Conservation (phyloP, 441 rosid species). For the Brassica balearica region DNA sequence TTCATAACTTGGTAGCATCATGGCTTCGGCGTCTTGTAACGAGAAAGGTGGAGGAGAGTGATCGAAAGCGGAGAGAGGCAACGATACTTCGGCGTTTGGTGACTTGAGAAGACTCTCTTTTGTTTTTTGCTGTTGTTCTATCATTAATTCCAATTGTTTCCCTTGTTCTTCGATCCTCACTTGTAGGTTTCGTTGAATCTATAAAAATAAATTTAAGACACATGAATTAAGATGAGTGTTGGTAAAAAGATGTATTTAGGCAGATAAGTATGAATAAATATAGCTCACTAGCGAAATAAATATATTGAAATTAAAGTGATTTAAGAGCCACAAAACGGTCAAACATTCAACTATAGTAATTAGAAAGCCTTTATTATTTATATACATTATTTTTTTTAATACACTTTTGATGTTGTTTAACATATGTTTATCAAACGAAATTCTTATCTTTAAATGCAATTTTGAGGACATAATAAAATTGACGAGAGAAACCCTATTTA, state of each 20-base stretch:
- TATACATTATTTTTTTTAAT: too few species aligned
- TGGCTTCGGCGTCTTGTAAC: constrained; percentile 54
- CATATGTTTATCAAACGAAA: background rate
- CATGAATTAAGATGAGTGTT: constrained; percentile 9
- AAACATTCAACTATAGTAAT: background rate
- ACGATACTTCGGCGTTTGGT: constrained; percentile 40
- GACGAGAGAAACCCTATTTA: background rate
- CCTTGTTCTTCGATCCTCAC: constrained; percentile 88
- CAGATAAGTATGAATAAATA: background rate
- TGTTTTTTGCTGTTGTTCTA: constrained; percentile 75
- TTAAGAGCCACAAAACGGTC: background rate
- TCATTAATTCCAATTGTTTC: constrained; percentile 72
- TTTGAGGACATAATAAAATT: background rate
- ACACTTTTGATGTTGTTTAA: background rate
- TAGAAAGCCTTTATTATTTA: too few species aligned
- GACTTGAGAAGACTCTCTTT: constrained; percentile 47
- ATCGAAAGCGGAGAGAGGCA: constrained; percentile 34
- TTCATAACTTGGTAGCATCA: constrained; percentile 51
- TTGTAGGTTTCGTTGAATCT: constrained; percentile 86
- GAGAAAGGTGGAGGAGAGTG: constrained; percentile 31
- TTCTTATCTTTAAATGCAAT: background rate
- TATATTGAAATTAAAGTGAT: background rate
- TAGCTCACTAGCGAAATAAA: background rate
- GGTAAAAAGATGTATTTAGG: background rate
- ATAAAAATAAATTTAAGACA: background rate